Base-by-base conservation (phyloP, 441 rosid species). In the Populus hybrid region DNA sequence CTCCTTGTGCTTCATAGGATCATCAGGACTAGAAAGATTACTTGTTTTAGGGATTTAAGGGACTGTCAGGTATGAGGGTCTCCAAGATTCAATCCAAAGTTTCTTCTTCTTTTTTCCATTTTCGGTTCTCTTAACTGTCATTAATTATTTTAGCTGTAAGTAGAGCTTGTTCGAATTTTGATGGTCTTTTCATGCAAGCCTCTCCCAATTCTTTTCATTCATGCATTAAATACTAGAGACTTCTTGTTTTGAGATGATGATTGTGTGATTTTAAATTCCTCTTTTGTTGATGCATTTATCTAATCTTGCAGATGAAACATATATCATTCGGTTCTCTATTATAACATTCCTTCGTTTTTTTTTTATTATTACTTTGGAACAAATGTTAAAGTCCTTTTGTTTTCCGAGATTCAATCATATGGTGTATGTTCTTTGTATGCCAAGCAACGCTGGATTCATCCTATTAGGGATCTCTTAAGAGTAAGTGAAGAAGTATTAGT, bases 41-140 rank as follows among this genome's bases (percentile, higher is more conserved):
- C 32, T 57, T 38, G 76, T 78, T 77, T 74, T 70, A 70, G 76
- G 79, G 67, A 50, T 72, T 77, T 74, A 7, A 80, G 73, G 42
- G 30, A 70, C 70, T 73, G 84, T 26, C 30, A 77, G 88, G 86
- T 80, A 81, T 73, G 76, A 70, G 80, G 81, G 65, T 79, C 70
- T 83, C 77, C 54, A 46, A 54, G 64, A 75, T 74, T 75, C 78
- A n/a, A n/a, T 63, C 67, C 24, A 5, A 8, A 20, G 4, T 18
- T 63, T 63, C 12, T 63, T 63, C 8, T 9, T 1, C 3, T 69
- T 72, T 30, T 77, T 77, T 75, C 12, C 77, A 71, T 63, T 30
- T 20, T 35, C 86, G 76, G 73, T 10, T 73, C 76, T 79, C 81
- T 76, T 67, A 26, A 69, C 38, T 67, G 74, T 74, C 34, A 20